Percentiles rank a stretch among this genome's conserved stretches.
Conservation (phyloP, 129 eudicot genomes). For the Ambrosia artemisiifolia region DNA sequence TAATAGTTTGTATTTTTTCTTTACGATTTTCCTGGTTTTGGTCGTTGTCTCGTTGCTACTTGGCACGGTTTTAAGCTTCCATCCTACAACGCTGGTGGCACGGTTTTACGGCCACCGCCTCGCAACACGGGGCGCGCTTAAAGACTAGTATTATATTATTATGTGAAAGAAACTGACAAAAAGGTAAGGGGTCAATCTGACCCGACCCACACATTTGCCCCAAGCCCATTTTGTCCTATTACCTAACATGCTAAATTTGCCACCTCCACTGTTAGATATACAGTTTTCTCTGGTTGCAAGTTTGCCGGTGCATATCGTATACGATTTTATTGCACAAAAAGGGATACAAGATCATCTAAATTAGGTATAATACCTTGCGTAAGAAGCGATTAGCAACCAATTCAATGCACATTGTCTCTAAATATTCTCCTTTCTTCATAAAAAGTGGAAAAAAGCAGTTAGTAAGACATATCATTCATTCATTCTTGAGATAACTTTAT, state of each 20-base stretch:
- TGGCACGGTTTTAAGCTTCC: too few species aligned
- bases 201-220: not conserved
- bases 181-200: not conserved
- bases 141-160: too few species aligned
- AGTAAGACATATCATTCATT: not conserved
- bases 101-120: too few species aligned
- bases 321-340: not conserved
- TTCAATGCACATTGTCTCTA: slow-evolving; percentile 81
- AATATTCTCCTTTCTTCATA: slow-evolving; percentile 47
- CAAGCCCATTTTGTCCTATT: not conserved
- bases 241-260: not conserved
- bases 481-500: not conserved
- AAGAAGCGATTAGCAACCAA: slow-evolving; percentile 91
- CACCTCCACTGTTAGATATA: not conserved
- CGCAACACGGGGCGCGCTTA: too few species aligned
- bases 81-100: too few species aligned
- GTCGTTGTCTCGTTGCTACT: too few species aligned
- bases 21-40: too few species aligned
- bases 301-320: not conserved
- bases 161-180: too few species aligned
- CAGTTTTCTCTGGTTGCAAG: not conserved
- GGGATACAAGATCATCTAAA: not conserved
- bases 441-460: not conserved
- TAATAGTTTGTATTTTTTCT: too few species aligned
- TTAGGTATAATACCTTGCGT: slow-evolving; percentile 60